A percentile compares a stretch with the other conserved stretches of the same genome.
Evolutionary conservation across 1,284 basidiomycete genomes (phyloP).

Genomic region (Trametes sp.): DNA sequence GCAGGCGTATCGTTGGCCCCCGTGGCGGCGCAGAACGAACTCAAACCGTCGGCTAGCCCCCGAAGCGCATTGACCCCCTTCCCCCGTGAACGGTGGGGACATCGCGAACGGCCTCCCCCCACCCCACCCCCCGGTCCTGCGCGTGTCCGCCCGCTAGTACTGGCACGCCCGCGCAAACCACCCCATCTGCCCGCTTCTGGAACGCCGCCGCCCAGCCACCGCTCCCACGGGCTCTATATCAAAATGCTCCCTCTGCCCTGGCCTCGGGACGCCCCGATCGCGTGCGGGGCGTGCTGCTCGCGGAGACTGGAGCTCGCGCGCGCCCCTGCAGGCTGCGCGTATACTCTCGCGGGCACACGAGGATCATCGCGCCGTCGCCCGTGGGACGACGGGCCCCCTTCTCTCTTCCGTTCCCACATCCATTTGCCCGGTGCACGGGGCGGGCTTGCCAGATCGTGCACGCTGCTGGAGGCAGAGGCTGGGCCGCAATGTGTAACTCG

Average conservation of each 20-base stretch:
- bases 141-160: background rate
- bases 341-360: background rate
- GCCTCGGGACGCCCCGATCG: slow-evolving; percentile 18
- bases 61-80: background rate
- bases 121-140: slow-evolving; percentile 3
- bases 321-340: background rate
- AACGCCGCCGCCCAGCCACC: slow-evolving; percentile 2
- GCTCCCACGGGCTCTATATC: slow-evolving; percentile 26
- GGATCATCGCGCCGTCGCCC: slow-evolving; percentile 6
- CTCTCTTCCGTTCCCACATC: slow-evolving; percentile 3
- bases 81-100: too few relatives aligned
- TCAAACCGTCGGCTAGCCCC: background rate
- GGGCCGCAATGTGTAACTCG: background rate
- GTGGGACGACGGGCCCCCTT: background rate
- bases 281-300: slow-evolving; percentile 5
- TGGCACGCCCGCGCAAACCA: background rate
- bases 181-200: slow-evolving; percentile 14
- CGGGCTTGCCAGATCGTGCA: background rate
- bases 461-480: background rate
- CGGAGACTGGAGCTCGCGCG: background rate
- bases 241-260: slow-evolving; percentile 27
- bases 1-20: background rate
- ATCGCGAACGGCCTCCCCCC: background rate
- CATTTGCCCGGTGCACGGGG: background rate
- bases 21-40: background rate